A percentile compares a stretch with the other conserved stretches of the same genome.
phyloP scores from a whole-genome alignment of 2,329 filamentous ascomycete species.

The Stachybotrys echinatus region DNA sequence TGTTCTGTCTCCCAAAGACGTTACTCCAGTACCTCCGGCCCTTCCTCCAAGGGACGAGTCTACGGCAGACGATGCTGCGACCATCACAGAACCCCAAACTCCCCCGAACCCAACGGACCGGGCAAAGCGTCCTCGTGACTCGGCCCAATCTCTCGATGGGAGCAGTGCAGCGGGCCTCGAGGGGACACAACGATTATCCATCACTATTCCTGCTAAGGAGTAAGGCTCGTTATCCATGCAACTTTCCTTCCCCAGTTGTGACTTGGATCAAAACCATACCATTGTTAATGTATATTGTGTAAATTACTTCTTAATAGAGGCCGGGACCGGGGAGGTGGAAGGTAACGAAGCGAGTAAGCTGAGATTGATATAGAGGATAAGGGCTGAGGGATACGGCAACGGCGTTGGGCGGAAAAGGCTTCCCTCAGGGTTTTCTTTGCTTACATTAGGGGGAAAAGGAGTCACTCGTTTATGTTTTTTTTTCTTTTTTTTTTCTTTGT shows the following conservation, averaged over 20 bases:
- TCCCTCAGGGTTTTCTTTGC: too few species aligned
- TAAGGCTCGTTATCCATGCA: constrained; percentile 2
- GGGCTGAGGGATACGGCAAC: background rate
- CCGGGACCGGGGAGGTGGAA: background rate
- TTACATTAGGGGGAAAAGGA: background rate
- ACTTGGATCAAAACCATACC: background rate
- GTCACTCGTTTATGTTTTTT: background rate
- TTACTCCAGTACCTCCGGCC: background rate
- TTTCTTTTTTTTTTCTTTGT: background rate
- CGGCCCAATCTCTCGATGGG: constrained; percentile 19
- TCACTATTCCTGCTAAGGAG: constrained; percentile 17
- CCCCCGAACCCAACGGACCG: constrained; percentile 23
- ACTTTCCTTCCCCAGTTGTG: background rate
- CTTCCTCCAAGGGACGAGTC: background rate
- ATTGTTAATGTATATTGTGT: constrained; percentile 14
- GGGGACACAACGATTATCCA: constrained; percentile 20
- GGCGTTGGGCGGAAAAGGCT: too few species aligned
- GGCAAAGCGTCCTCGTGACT: constrained; percentile 16
- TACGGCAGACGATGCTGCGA: background rate
- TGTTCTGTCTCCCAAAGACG: background rate
- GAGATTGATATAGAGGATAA: background rate
- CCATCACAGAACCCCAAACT: constrained; percentile 19
- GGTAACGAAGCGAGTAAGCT: background rate
- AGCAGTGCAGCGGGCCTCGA: constrained; percentile 16
- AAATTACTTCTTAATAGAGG: constrained; percentile 4